Conservation (phyloP, 2,329 filamentous ascomycete species). For the Metarhizium guizhouense region DNA sequence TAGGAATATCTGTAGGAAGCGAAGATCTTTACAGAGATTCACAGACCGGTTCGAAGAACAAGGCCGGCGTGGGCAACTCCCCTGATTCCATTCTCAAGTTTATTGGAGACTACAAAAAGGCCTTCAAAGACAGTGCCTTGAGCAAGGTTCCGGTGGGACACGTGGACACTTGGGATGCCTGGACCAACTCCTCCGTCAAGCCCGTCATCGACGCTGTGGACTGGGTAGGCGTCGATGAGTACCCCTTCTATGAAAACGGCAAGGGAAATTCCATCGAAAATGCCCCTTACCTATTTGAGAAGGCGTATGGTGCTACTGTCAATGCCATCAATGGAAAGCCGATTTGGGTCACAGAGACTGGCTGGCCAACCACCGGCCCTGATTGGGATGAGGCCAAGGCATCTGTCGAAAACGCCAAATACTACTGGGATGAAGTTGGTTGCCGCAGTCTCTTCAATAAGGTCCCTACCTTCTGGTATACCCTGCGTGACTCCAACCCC, state of each 20-base stretch:
- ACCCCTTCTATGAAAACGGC: slow-evolving; percentile 55
- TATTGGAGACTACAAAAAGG: slow-evolving; percentile 54
- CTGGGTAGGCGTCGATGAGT: slow-evolving; percentile 57
- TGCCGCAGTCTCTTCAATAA: slow-evolving; percentile 50
- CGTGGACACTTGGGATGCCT: slow-evolving; percentile 60
- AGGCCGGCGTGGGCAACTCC: slow-evolving; percentile 50
- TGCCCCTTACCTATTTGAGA: slow-evolving; percentile 44
- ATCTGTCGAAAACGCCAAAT: slow-evolving; percentile 48
- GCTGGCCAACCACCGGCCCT: slow-evolving; percentile 51
- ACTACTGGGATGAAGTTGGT: slow-evolving; percentile 54
- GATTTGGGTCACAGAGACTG: slow-evolving; percentile 56
- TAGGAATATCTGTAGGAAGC: slow-evolving; percentile 56
- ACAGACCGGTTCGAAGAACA: slow-evolving; percentile 52
- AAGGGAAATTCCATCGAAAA: slow-evolving; percentile 48
- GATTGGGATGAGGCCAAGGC: slow-evolving; percentile 46
- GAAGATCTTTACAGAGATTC: slow-evolving; percentile 59
- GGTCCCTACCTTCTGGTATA: slow-evolving; percentile 53
- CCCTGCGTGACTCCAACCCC: slow-evolving; percentile 51
- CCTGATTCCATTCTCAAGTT: slow-evolving; percentile 54
- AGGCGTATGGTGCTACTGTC: slow-evolving; percentile 33
- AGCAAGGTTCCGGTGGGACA: slow-evolving; percentile 49
- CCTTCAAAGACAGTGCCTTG: slow-evolving; percentile 39
- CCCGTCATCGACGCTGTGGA: slow-evolving; percentile 53
- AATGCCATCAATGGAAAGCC: slow-evolving; percentile 41
- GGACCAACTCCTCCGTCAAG: slow-evolving; percentile 50